Base-by-base conservation (phyloP, 805 yeast species). In the Kluyveromyces siamensis region DNA sequence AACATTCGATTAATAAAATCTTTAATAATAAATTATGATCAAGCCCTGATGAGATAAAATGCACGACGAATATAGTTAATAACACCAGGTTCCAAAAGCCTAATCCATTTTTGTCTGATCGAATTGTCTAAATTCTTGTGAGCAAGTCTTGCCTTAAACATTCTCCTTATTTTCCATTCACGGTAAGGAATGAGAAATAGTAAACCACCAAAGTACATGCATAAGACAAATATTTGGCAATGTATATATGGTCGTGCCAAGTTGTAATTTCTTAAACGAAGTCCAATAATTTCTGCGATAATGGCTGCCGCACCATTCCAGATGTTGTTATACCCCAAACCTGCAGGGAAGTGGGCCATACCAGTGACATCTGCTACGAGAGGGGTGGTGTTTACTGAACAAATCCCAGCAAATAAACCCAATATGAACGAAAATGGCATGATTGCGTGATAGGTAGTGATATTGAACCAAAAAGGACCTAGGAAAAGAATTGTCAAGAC, bases 171-270 rank as follows among this genome's bases (percentile, higher is more conserved):
- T 27, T 50, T 46, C 46, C 40, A 45, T 25, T 43, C 54, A 27
- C 50, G 47, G 36, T 47, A 48, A 68, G 74, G 77, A 54, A 76
- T 77, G 49, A 95, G 95, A 30, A 86, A 48, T 6, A 74, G 14
- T 10, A 70, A 55, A 0, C 70, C 70, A 2, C 58, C 59, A 18
- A 72, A 62, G 52, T 69, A 72, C 40, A 70, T 53, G 17, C 66
- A 51, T 3, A 80, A 83, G 13, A 76, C 72, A 57, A 76, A 77
- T 1, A 78, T 65, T 55, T 79, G 83, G 11, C 80, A 70, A 47
- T 78, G 69, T 33, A 75, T 61, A 52, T 71, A 80, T 2, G 83
- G 81, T 2, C 46, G 38, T 7, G 37, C 35, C 10, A 59, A 36
- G 13, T 52, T 42, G n/a, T 42, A 45, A 27, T 58, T 58, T 55